A percentile compares a stretch with the other conserved stretches of the same genome.
These are phyloP conservation scores for Cladosporium colombiae DNA, from an alignment of 2,329 filamentous ascomycete species.

Conservation along the genomic window DNA sequence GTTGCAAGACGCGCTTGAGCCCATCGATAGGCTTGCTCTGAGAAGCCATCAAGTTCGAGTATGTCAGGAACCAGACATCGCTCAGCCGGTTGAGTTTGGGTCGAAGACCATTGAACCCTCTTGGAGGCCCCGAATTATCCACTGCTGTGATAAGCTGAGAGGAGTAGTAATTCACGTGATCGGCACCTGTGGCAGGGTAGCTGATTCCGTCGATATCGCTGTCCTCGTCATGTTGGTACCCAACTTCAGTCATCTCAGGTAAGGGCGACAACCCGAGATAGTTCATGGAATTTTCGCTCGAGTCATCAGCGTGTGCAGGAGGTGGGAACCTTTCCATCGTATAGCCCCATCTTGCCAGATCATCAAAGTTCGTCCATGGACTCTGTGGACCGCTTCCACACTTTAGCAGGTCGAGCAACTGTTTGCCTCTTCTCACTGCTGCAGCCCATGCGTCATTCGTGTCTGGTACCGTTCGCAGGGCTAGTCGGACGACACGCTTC, in stretches of 20 bases:
- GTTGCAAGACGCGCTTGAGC: not conserved
- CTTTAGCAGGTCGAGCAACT: not conserved
- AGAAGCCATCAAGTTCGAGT: conserved; percentile 11
- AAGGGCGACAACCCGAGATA: not conserved
- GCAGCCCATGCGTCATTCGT: not conserved
- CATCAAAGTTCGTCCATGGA: conserved; percentile 15
- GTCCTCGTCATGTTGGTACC: not conserved
- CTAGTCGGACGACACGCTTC: not conserved
- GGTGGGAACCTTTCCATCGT: not conserved
- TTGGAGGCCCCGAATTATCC: not conserved
- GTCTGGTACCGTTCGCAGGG: not conserved
- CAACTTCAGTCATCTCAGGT: not conserved
- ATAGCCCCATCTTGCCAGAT: conserved; percentile 15
- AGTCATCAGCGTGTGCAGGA: not conserved
- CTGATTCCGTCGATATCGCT: not conserved
- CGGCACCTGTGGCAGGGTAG: not conserved
- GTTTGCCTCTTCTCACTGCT: not conserved
- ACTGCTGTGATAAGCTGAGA: not conserved
- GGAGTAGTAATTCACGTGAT: not conserved
- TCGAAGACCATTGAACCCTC: not conserved
- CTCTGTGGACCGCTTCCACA: conserved; percentile 9
- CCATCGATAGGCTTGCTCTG: conserved; percentile 4
- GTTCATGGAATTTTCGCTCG: not conserved
- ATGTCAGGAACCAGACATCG: conserved; percentile 24
- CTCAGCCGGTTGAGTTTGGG: conserved; percentile 19